Base-by-base conservation (phyloP, 2,329 filamentous ascomycete species). In the Aspergillus amoenus region DNA sequence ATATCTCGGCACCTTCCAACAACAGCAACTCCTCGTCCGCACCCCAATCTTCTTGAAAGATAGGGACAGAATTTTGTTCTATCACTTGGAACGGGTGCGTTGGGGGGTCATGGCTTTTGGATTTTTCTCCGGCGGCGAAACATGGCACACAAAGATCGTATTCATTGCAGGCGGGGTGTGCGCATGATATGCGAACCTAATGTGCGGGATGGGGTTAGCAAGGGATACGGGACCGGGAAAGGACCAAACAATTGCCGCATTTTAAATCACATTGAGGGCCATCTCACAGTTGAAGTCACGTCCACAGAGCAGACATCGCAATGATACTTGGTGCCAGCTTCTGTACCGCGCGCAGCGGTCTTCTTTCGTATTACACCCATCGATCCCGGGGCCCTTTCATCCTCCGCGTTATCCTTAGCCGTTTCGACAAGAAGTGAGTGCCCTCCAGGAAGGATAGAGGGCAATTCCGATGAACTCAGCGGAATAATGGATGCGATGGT, bases 311-410 rank as follows among this genome's bases (percentile, higher is more conserved):
- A 99, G 58, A 96, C 88, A 75, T 99, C 95, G 80, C 94, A 99
- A 64, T 97, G 91, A 74, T 96, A 99, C 74, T 97, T 97, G 32
- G 92, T 90, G 62, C 90, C 90, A 47, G 90, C 92, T 72, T 97
- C 91, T 51, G 89, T 91, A 61, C 90, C 91, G 70, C 90, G 84
- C 55, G 88, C 87, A 64, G 89, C 90, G 59, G 91, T 94, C 80
- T 97, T 97, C 82, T 97, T 97, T 73, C 93, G 89, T 73, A 97
- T 96, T 70, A 96, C 89, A 67, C 92, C 93, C 93, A 97, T 97
- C 65, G 65, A 70, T 66, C 58, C 64, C 63, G 70, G 64, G 57
- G 62, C 66, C 61, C 65, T 70, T 65, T 73, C 75, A 77, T 78
- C 70, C 70, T 77, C 71, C 66, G 61, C 63, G 59, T 58, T 63